These are phyloP conservation scores for Periconia digitata DNA, from an alignment of 2,329 filamentous ascomycete species.

Conservation along the genomic window DNA sequence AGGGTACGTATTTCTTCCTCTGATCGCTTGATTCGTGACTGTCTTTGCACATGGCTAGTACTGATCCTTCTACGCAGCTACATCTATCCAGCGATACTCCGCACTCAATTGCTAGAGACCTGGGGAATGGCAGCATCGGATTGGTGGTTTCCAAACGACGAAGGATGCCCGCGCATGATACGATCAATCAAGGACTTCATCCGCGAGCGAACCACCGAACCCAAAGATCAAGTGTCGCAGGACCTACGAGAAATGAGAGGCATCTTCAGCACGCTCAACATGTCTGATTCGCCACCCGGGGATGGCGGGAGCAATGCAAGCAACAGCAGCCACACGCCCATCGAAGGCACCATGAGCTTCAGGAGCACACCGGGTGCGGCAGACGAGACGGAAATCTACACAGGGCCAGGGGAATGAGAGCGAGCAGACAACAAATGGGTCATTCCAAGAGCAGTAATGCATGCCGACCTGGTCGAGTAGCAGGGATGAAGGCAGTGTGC, in stretches of 20 bases:
- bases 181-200: constrained; percentile 79
- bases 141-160: constrained; percentile 89
- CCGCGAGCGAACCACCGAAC: constrained; percentile 66
- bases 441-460: too few species aligned
- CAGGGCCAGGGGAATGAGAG: constrained; percentile 5
- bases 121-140: constrained; percentile 73
- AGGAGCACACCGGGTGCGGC: constrained; percentile 9
- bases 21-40: too few species aligned
- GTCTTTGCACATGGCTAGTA: background rate
- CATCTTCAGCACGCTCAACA: constrained; percentile 56
- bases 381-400: constrained; percentile 25
- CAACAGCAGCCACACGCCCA: constrained; percentile 28
- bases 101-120: constrained; percentile 72
- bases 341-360: constrained; percentile 17
- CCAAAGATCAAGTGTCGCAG: constrained; percentile 56
- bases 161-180: constrained; percentile 72
- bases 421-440: too few species aligned
- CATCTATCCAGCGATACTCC: constrained; percentile 75
- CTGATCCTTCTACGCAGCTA: constrained; percentile 61
- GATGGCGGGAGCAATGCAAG: constrained; percentile 15
- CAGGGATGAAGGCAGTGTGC: too few species aligned
- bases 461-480: too few species aligned
- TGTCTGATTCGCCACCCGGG: constrained; percentile 36
- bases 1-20: constrained; percentile 62
- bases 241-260: constrained; percentile 74